Conservation (phyloP, 176 grass and related monocot genomes). For the Hyparrhenia diplandra region DNA sequence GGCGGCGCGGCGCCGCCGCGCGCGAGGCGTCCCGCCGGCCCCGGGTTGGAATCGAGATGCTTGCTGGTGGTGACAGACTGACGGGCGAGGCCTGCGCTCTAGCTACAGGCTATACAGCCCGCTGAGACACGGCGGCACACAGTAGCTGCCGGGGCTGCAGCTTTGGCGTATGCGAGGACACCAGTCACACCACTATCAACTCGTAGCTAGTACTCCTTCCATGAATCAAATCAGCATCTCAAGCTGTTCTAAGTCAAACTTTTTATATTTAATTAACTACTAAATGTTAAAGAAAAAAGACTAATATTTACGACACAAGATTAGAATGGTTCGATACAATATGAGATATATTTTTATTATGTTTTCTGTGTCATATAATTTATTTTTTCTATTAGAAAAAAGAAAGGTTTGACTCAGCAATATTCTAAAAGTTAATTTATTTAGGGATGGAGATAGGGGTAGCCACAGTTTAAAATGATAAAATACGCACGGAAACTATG, state of each 20-base stretch:
- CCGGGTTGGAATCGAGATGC: no score
- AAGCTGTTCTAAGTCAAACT: not conserved
- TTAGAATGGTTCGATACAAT: not conserved
- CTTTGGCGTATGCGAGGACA: not conserved
- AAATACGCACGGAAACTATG: not conserved
- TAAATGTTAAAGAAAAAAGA: not conserved
- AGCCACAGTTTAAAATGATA: no score
- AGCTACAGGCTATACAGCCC: not conserved
- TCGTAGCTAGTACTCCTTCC: not conserved
- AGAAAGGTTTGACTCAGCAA: not conserved
- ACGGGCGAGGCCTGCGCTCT: not conserved
- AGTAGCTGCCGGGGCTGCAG: not conserved
- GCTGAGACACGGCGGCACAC: not conserved
- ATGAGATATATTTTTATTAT: not conserved
- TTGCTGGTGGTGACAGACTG: not conserved
- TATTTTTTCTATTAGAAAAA: not conserved
- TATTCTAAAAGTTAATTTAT: not conserved
- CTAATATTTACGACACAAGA: not conserved
- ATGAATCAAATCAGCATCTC: not conserved
- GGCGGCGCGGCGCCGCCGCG: not conserved
- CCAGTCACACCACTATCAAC: not conserved
- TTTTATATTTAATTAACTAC: not conserved
- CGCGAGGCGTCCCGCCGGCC: no score
- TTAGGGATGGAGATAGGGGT: not conserved
- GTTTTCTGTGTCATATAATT: not conserved